Evolutionary conservation across 352 stramenopile species (phyloP).

Genomic region (Aphanomyces astaci): DNA sequence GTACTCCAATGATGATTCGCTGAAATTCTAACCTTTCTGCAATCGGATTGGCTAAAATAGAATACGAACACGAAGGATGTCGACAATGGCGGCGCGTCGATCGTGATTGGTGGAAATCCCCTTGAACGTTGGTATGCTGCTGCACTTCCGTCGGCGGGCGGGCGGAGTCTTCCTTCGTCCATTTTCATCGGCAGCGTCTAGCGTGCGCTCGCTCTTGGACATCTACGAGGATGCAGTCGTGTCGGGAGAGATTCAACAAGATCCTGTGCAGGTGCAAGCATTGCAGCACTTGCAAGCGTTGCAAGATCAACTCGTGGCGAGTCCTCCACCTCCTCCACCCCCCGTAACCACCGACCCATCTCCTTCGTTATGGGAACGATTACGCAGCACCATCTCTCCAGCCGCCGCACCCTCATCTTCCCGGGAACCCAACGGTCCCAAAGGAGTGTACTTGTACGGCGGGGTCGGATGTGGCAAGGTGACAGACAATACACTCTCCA

Average conservation of each 20-base stretch:
- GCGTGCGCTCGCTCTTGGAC: slow-evolving; percentile 8
- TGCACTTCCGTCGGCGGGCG: not conserved
- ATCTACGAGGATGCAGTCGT: slow-evolving; percentile 19
- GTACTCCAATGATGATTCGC: no score
- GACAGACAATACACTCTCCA: no score
- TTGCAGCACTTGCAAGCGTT: slow-evolving; percentile 6
- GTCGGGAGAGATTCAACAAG: slow-evolving; percentile 10
- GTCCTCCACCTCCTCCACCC: not conserved
- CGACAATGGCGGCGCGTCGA: no score
- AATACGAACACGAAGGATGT: not conserved
- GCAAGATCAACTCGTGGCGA: slow-evolving; percentile 4
- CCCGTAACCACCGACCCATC: not conserved
- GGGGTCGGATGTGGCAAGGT: slow-evolving; percentile 92
- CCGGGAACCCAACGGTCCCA: slow-evolving; percentile 40
- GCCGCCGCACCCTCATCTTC: not conserved
- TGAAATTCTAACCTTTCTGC: no score
- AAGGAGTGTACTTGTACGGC: slow-evolving; percentile 95
- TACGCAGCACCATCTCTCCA: not conserved
- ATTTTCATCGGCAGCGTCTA: no score
- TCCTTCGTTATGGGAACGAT: slow-evolving; percentile 12
- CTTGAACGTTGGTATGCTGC: no score
- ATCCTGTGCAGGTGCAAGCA: slow-evolving; percentile 13
- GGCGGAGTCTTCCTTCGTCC: not conserved
- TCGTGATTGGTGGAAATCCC: no score
- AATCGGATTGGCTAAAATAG: not conserved